phyloP scores from a whole-genome alignment of 805 yeast species.

The Metschnikowia gruessii region DNA sequence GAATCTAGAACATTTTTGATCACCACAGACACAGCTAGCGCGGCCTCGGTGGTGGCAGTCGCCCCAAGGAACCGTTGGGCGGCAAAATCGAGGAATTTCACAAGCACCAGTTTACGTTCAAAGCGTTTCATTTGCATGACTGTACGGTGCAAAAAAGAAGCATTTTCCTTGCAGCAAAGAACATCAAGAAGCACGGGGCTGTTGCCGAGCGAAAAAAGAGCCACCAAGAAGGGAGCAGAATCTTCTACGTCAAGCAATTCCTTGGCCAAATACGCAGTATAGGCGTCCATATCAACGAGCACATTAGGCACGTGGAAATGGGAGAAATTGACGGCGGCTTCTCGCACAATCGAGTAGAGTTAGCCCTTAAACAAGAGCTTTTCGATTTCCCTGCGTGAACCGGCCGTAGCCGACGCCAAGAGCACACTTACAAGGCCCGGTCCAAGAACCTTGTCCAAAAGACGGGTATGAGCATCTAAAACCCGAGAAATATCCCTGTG shows the following conservation, averaged over 20 bases:
- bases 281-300: slow-evolving; percentile 20
- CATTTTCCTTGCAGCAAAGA: slow-evolving; percentile 19
- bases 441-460: slow-evolving; percentile 18
- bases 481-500: slow-evolving; percentile 1
- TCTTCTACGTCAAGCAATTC: slow-evolving; percentile 20
- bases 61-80: slow-evolving; percentile 10
- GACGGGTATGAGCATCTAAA: slow-evolving; percentile 13
- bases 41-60: slow-evolving; percentile 4
- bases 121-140: slow-evolving; percentile 22
- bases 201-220: slow-evolving; percentile 25
- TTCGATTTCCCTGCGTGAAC: slow-evolving; percentile 33
- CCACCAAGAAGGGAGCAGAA: slow-evolving; percentile 19
- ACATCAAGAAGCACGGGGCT: slow-evolving; percentile 22
- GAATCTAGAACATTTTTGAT: slow-evolving; percentile 16
- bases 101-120: slow-evolving; percentile 25
- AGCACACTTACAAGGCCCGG: slow-evolving; percentile 17
- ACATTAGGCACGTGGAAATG: slow-evolving; percentile 14
- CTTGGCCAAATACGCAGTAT: slow-evolving; percentile 21
- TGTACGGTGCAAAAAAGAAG: slow-evolving; percentile 9
- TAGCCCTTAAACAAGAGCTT: slow-evolving; percentile 37
- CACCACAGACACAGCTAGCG: slow-evolving; percentile 21
- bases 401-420: slow-evolving; percentile 1
- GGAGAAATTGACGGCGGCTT: slow-evolving; percentile 18
- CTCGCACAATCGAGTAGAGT: slow-evolving; percentile 26
- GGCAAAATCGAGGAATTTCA: slow-evolving; percentile 17